Evolutionary conservation across 2,329 filamentous ascomycete species (phyloP).

Genomic region (Rhinocladiella similis): DNA sequence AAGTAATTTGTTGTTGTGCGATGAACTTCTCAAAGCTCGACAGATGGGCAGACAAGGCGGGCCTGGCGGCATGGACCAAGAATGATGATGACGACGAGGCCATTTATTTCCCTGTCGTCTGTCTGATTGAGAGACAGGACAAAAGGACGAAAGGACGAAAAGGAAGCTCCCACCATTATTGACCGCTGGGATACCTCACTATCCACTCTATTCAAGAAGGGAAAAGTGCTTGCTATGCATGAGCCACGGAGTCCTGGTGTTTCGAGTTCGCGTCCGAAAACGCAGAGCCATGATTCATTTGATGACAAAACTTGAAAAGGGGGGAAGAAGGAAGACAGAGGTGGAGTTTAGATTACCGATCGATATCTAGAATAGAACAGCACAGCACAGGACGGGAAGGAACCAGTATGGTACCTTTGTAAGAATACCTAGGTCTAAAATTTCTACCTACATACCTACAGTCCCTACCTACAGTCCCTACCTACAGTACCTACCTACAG

Average conservation of each 20-base stretch:
- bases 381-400: too few relatives aligned
- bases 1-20: slow-evolving; percentile 89
- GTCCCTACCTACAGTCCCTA: too few relatives aligned
- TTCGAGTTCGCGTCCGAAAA: not conserved
- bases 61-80: slow-evolving; percentile 34
- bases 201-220: too few relatives aligned
- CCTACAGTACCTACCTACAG: too few relatives aligned
- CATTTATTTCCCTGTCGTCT: too few relatives aligned
- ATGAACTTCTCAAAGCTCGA: slow-evolving; percentile 94
- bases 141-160: not conserved
- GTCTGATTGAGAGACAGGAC: not conserved
- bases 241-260: slow-evolving; percentile 7
- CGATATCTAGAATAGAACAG: not conserved
- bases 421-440: not conserved
- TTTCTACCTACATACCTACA: not conserved
- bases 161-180: not conserved
- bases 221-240: not conserved
- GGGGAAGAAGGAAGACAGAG: not conserved
- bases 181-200: too few relatives aligned
- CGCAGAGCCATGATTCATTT: too few relatives aligned
- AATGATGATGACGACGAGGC: not conserved
- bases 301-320: not conserved
- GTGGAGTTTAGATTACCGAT: not conserved
- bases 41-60: slow-evolving; percentile 70
- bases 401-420: too few relatives aligned